A percentile compares a stretch with the other conserved stretches of the same genome.
phyloP scores from a whole-genome alignment of 306 rosid species.

The Cicer cuneatum region DNA sequence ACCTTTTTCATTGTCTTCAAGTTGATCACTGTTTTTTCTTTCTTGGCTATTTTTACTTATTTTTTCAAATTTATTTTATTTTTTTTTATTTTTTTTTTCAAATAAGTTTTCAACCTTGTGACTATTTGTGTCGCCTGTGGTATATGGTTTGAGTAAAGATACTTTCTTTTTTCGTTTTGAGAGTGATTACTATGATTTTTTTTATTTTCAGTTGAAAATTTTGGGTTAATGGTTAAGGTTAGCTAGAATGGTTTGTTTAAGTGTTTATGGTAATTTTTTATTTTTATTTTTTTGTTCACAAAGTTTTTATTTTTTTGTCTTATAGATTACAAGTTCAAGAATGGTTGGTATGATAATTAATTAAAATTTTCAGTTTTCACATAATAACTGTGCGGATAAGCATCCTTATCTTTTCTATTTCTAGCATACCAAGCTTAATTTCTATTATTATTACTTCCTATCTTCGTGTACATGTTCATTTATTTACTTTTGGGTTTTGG shows the following conservation, averaged over 20 bases:
- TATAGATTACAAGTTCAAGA: slow-evolving; percentile 32
- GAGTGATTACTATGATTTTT: slow-evolving; percentile 36
- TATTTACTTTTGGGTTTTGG: slow-evolving; percentile 36
- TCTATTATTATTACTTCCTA: slow-evolving; percentile 19
- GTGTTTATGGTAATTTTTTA: slow-evolving; percentile 36
- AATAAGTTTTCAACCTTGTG: not conserved
- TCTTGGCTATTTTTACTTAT: not conserved
- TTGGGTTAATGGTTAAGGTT: slow-evolving; percentile 21
- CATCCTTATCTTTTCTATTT: slow-evolving; percentile 39
- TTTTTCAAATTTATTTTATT: not conserved
- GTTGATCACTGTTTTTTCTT: slow-evolving; percentile 8
- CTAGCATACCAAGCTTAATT: slow-evolving; percentile 39
- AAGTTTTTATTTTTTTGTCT: slow-evolving; percentile 5
- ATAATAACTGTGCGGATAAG: slow-evolving; percentile 17
- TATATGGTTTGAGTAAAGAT: not conserved
- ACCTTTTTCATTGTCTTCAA: slow-evolving; percentile 29
- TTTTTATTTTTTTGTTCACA: slow-evolving; percentile 22
- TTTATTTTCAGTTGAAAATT: slow-evolving; percentile 16
- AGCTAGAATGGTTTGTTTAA: slow-evolving; percentile 31
- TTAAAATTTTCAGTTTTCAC: slow-evolving; percentile 15
- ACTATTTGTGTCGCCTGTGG: slow-evolving; percentile 15
- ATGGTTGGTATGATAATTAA: slow-evolving; percentile 32
- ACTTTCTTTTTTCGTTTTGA: slow-evolving; percentile 33
- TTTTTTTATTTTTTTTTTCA: not conserved
- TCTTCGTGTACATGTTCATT: slow-evolving; percentile 13